Evolutionary conservation across 176 grass and related monocot species (phyloP), one percentile per base, ranked within the genome.

Genomic region (Triticum timopheevii): DNA sequence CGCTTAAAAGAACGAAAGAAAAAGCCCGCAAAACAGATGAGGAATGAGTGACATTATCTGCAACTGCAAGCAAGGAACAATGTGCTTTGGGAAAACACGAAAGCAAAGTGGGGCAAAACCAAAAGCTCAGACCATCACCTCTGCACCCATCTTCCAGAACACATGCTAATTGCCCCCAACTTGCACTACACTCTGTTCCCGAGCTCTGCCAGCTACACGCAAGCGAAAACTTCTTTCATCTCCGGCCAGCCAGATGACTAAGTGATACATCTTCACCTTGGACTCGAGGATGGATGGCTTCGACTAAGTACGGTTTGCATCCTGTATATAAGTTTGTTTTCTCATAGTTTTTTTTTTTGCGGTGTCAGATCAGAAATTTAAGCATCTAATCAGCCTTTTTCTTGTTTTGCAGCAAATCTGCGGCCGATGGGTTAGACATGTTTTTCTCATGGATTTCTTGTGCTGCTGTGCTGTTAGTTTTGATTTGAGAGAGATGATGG

Each of bases 1-100:
- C 1, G 16, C 16, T 2, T 19, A 2, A 54, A 33, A 33, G 1
- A 28, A 17, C 2, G 0, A 76, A 76, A 54, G 0, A 1, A 54
- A n/a, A 58, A 77, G 28, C 4, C 22, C 9, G 12, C 34, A 70
- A 70, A 38, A 10, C 4, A 10, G 34, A n/a, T 39, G 9, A 70
- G 17, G 33, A 28, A 47, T 47, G 44, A 13, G 44, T 47, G 3
- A 28, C 49, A 77, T 2, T 33, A 10, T 22, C 74, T 13, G 30
- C 50, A n/a, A 36, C 6, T 15, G 30, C 19, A 78, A 61, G 76
- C 52, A 78, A 78, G 76, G 76, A 61, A 78, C 76, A 17, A 78
- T 36, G 1, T 4, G 20, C 76, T 78, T 61, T 78, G 31, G 30
- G 10, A 36, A 78, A 78, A 52, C 49, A 59, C 16, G 3, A 35